These are phyloP conservation scores for Tolypocladium tundrense DNA, from an alignment of 2,329 filamentous ascomycete genomes.

Conservation along the genomic window DNA sequence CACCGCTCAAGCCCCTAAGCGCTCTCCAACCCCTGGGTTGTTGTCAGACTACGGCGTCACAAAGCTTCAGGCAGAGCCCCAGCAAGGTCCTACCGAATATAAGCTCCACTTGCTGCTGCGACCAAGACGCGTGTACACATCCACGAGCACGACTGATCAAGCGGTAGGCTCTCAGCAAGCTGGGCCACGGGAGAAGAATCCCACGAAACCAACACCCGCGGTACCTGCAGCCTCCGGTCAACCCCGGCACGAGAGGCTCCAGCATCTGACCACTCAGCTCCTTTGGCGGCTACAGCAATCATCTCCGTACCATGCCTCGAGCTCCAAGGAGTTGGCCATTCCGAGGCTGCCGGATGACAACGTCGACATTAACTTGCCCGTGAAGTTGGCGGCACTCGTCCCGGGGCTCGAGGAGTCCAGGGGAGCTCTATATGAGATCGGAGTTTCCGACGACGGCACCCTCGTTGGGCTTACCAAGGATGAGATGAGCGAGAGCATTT, in stretches of 20 bases:
- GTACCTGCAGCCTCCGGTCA: constrained; percentile 43
- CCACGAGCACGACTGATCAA: constrained; percentile 49
- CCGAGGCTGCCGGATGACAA: constrained; percentile 61
- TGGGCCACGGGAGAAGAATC: constrained; percentile 2
- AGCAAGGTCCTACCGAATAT: constrained; percentile 92
- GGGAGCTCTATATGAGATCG: constrained; percentile 92
- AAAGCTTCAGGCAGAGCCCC: constrained; percentile 79
- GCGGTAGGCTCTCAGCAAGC: constrained; percentile 1
- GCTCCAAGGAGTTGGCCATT: constrained; percentile 62
- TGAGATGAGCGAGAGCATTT: constrained; percentile 84
- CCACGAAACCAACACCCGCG: constrained; percentile 16
- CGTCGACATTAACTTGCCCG: constrained; percentile 32
- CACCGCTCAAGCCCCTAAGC: constrained; percentile 23
- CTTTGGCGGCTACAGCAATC: constrained; percentile 94
- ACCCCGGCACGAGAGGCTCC: constrained; percentile 70
- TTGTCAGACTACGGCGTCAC: constrained; percentile 56
- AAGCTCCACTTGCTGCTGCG: constrained; percentile 85
- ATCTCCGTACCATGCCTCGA: constrained; percentile 78
- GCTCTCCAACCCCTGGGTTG: constrained; percentile 23
- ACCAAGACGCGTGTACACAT: constrained; percentile 62
- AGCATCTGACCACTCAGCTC: constrained; percentile 89
- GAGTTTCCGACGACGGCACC: constrained; percentile 87
- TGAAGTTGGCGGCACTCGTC: constrained; percentile 47
- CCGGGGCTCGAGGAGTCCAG: constrained; percentile 86
- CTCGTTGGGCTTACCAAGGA: constrained; percentile 81